These are phyloP conservation scores for Rutstroemia sydowiana DNA, from an alignment of 2,329 filamentous ascomycete species.

Conservation along the genomic window DNA sequence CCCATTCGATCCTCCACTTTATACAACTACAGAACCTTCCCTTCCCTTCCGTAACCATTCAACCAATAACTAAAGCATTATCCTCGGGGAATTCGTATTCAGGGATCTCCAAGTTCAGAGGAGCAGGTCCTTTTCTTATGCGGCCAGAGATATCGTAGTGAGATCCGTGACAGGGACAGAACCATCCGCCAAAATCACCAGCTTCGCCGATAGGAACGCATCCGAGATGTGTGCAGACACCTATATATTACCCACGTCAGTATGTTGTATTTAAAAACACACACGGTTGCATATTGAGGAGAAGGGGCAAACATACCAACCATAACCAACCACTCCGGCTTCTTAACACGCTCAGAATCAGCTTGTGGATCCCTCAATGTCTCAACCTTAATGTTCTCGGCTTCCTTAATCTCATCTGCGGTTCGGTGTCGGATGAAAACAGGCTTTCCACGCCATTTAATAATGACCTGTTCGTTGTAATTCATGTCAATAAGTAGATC, in stretches of 20 bases:
- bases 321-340: slow-evolving; percentile 99
- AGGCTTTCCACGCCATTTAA: slow-evolving; percentile 99
- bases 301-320: slow-evolving; percentile 54
- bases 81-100: slow-evolving; percentile 90
- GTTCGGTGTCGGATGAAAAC: slow-evolving; percentile 99
- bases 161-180: slow-evolving; percentile 99
- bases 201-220: slow-evolving; percentile 99
- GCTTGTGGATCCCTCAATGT: slow-evolving; percentile 83
- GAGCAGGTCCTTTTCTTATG: slow-evolving; percentile 94
- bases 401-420: slow-evolving; percentile 84
- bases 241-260: slow-evolving; percentile 36
- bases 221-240: slow-evolving; percentile 98
- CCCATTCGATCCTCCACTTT: slow-evolving; percentile 3
- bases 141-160: slow-evolving; percentile 99
- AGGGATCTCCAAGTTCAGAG: slow-evolving; percentile 94
- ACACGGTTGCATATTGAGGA: neutral
- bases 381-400: slow-evolving; percentile 78
- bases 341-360: slow-evolving; percentile 91
- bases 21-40: slow-evolving; percentile 9
- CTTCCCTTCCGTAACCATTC: slow-evolving; percentile 33
- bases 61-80: slow-evolving; percentile 86
- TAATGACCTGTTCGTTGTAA: slow-evolving; percentile 63
- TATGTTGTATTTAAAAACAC: slow-evolving; percentile 19
- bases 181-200: slow-evolving; percentile 97
- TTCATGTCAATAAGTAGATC: neutral